A percentile compares a stretch with the other conserved stretches of the same genome.
Evolutionary conservation across 2,329 filamentous ascomycete species (phyloP).

Genomic region (Tricladium varicosporioides): DNA sequence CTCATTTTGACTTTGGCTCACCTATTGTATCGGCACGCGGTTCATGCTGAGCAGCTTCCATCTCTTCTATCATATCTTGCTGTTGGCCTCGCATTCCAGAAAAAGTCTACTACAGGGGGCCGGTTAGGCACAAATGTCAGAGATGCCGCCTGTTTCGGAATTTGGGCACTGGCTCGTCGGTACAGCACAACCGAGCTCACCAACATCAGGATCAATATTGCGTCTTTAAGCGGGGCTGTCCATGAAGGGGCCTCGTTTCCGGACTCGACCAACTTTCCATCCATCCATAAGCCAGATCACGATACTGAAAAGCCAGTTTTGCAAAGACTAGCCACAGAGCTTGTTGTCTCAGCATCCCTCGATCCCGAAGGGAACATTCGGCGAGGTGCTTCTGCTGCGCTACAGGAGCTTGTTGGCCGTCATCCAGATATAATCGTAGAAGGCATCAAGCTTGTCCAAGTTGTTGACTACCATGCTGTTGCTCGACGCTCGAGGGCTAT

Average conservation of each 20-base stretch:
- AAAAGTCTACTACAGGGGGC: slow-evolving; percentile 78
- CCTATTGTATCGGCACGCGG: slow-evolving; percentile 79
- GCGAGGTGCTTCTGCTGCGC: slow-evolving; percentile 84
- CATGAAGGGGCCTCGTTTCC: too few relatives aligned
- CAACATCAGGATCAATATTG: slow-evolving; percentile 47
- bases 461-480: slow-evolving; percentile 90
- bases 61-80: slow-evolving; percentile 76
- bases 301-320: slow-evolving; percentile 47
- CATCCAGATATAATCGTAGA: slow-evolving; percentile 81
- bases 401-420: slow-evolving; percentile 90
- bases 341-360: slow-evolving; percentile 78
- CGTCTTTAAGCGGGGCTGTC: slow-evolving; percentile 19
- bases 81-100: slow-evolving; percentile 82
- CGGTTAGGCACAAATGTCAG: slow-evolving; percentile 87
- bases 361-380: slow-evolving; percentile 93
- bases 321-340: slow-evolving; percentile 76
- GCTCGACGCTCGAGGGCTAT: slow-evolving; percentile 83
- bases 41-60: slow-evolving; percentile 66
- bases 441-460: slow-evolving; percentile 84
- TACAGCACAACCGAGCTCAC: slow-evolving; percentile 80
- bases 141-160: slow-evolving; percentile 93
- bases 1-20: slow-evolving; percentile 85
- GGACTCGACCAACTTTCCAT: background rate
- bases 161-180: slow-evolving; percentile 87
- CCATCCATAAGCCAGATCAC: background rate